Base-by-base conservation (phyloP, 371 early-diverging fungal genomes). In the Mortierella sp. region DNA sequence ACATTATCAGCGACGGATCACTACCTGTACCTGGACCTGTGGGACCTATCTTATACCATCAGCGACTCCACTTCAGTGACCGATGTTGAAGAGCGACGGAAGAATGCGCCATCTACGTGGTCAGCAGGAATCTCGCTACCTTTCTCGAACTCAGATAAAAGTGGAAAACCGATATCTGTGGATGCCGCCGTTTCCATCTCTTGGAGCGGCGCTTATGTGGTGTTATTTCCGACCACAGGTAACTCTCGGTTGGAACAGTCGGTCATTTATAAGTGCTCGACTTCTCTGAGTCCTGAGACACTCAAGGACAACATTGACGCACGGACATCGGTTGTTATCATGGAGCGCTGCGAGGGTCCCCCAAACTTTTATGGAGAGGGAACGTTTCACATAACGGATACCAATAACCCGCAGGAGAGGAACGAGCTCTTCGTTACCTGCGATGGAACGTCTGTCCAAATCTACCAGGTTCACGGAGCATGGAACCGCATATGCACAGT, bases 381-480 rank as follows among this genome's bases (percentile, higher is more conserved):
- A 27, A 57, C 17, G 39, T 65, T 57, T 26, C 64, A 64, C 19
- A 64, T 64, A 3, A 52, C 39, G n/a, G 51, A 57, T 26, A 50
- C 43, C 52, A 51, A 56, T 8, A 30, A 43, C 19, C 64, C 64
- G 9, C 42, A 37, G 15, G 47, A 39, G 39, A 39, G 28, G 21
- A 51, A 57, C 21, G 58, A 65, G 41, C 57, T 65, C 39, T 65
- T 57, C 46, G 51, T 65, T 39, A 46, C 65, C 5, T 57, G 65
- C 27, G 52, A 57, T 23, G 53, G 47, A 23, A 26, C 14, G 15
- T 57, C 65, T n/a, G 52, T 65, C 28, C 32, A 34, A 21, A 24
- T 65, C 11, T 65, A 57, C 30, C 26, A 57, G 21, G 52, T 51
- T n/a, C 24, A 57, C 23, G 30, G 21, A 43, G 12, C 26, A 6